phyloP scores from a whole-genome alignment of 2,329 filamentous ascomycete species.

The Cladobotryum protrusum region DNA sequence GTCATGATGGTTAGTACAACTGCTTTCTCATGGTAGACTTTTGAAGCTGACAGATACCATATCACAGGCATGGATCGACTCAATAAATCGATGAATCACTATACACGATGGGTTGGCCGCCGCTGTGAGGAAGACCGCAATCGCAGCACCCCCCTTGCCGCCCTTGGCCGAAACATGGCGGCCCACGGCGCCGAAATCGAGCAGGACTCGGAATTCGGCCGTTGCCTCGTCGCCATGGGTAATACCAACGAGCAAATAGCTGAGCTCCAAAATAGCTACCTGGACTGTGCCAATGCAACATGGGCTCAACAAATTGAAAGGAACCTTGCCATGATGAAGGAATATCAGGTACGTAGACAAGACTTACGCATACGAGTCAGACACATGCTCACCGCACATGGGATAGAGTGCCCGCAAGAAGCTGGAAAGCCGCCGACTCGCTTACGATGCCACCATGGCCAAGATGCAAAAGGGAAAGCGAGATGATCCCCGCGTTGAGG shows the following conservation, averaged over 20 bases:
- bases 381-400: slow-evolving; percentile 1
- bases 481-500: slow-evolving; percentile 88
- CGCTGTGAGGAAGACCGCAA: slow-evolving; percentile 58
- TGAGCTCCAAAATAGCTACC: slow-evolving; percentile 77
- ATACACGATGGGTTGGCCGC: slow-evolving; percentile 82
- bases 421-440: slow-evolving; percentile 80
- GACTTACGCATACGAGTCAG: background rate
- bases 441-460: slow-evolving; percentile 80
- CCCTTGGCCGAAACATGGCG: slow-evolving; percentile 80
- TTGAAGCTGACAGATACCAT: background rate
- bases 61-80: slow-evolving; percentile 77
- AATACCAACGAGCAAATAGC: slow-evolving; percentile 84
- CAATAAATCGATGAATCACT: slow-evolving; percentile 76
- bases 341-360: slow-evolving; percentile 69
- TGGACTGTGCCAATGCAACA: slow-evolving; percentile 67
- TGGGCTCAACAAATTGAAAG: slow-evolving; percentile 92
- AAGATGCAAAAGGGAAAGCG: slow-evolving; percentile 93
- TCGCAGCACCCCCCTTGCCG: slow-evolving; percentile 71
- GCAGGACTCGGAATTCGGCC: slow-evolving; percentile 82
- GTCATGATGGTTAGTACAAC: slow-evolving; percentile 69
- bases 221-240: slow-evolving; percentile 72
- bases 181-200: slow-evolving; percentile 90
- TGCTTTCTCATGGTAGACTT: background rate
- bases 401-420: slow-evolving; percentile 72
- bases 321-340: slow-evolving; percentile 90